Percentiles rank a stretch among this genome's conserved stretches.
Evolutionary conservation across 352 stramenopile genomes (phyloP).

Genomic region (Globisporangium barbulae): DNA sequence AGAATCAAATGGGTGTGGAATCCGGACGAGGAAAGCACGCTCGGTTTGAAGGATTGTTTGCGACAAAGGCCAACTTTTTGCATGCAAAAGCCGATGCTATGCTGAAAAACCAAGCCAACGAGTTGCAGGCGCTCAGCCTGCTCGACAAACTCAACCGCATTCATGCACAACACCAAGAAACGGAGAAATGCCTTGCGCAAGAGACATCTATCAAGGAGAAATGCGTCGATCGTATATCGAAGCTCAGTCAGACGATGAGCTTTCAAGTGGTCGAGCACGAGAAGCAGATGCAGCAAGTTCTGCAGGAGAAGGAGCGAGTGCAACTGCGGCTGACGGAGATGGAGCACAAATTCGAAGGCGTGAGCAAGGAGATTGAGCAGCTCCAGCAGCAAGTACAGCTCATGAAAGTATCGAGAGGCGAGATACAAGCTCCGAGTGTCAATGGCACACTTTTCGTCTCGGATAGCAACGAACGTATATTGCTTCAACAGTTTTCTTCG

Average conservation of each 20-base stretch:
- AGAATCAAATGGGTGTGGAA: background rate
- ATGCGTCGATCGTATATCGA: slow-evolving; percentile 64
- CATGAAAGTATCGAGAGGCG: slow-evolving; percentile 25
- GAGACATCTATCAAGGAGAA: slow-evolving; percentile 64
- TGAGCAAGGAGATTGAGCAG: slow-evolving; percentile 36
- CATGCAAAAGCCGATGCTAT: slow-evolving; percentile 34
- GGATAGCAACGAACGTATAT: slow-evolving; percentile 24
- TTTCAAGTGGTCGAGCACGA: slow-evolving; percentile 62
- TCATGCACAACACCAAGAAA: slow-evolving; percentile 20
- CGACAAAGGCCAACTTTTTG: slow-evolving; percentile 15
- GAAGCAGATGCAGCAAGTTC: slow-evolving; percentile 43
- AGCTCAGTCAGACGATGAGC: slow-evolving; percentile 65
- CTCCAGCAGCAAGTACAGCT: slow-evolving; percentile 43
- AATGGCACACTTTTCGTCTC: background rate
- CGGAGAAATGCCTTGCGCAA: slow-evolving; percentile 37
- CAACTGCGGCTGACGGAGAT: slow-evolving; percentile 34
- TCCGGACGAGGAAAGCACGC: slow-evolving; percentile 7
- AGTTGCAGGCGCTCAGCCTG: slow-evolving; percentile 28
- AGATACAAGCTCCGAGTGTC: background rate
- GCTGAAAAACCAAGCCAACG: slow-evolving; percentile 23
- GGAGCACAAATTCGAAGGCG: slow-evolving; percentile 39
- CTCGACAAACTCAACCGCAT: slow-evolving; percentile 51
- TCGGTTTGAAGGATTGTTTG: slow-evolving; percentile 13
- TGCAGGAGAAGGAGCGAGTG: slow-evolving; percentile 35
- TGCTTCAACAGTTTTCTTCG: slow-evolving; percentile 55